These are phyloP conservation scores for Lobosporangium transversale DNA, from an alignment of 192 early-diverging fungal species.

Conservation along the genomic window DNA sequence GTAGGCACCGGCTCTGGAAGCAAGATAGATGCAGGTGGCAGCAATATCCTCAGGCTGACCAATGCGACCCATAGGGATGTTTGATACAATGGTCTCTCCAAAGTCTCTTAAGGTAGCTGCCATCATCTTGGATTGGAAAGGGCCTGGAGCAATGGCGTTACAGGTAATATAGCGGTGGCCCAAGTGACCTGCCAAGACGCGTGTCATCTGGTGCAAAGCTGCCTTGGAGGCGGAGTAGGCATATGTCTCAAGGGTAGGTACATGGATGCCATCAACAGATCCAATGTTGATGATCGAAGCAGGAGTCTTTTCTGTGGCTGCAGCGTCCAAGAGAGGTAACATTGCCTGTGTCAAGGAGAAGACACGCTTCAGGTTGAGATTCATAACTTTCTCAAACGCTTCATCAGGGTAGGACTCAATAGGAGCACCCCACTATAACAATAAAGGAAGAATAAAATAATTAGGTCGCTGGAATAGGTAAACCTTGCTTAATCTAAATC, in stretches of 20 bases:
- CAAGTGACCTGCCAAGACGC: conserved; percentile 73
- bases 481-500: background rate
- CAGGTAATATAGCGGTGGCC: conserved; percentile 69
- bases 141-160: conserved; percentile 77
- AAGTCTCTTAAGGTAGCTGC: conserved; percentile 66
- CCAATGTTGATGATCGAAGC: conserved; percentile 92
- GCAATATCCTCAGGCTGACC: conserved; percentile 88
- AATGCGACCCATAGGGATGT: conserved; percentile 79
- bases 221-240: conserved; percentile 87
- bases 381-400: conserved; percentile 82
- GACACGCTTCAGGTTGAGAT: conserved; percentile 84
- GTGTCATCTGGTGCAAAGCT: conserved; percentile 80
- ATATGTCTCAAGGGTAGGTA: conserved; percentile 64
- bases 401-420: conserved; percentile 68
- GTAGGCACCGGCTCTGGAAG: conserved; percentile 78
- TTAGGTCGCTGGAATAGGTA: background rate
- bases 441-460: background rate
- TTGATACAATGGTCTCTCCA: conserved; percentile 63
- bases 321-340: conserved; percentile 75
- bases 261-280: conserved; percentile 72
- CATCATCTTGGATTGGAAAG: conserved; percentile 87
- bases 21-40: conserved; percentile 84
- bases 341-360: conserved; percentile 85
- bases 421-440: conserved; percentile 59
- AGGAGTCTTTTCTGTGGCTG: conserved; percentile 66